Evolutionary conservation across 1,284 basidiomycete species (phyloP).

Genomic region (Apiotrichum veenhuisii): DNA sequence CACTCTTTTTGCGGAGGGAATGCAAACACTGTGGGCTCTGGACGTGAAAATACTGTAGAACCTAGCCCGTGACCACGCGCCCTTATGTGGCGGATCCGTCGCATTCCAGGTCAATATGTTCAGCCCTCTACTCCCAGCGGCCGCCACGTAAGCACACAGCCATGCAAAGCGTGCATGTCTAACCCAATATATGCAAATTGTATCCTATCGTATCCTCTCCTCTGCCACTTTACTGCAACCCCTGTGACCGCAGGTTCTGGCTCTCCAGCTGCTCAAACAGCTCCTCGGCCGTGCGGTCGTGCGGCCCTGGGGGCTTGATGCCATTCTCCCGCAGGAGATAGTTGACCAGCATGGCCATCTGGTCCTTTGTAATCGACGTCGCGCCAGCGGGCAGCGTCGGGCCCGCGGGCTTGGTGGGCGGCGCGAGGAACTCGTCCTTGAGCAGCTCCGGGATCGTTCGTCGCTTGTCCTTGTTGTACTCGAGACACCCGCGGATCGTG

Average conservation of each 20-base stretch:
- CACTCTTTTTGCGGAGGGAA: too few species aligned
- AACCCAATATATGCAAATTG: too few species aligned
- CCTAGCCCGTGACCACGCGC: too few species aligned
- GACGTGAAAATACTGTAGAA: too few species aligned
- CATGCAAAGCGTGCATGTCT: too few species aligned
- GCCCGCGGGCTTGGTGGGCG: conserved; percentile 9
- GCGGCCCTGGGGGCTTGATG: conserved; percentile 18
- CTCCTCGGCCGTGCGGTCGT: conserved; percentile 32
- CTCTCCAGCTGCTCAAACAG: conserved; percentile 36
- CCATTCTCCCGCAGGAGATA: conserved; percentile 32
- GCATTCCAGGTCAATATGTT: too few species aligned
- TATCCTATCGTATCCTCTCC: too few species aligned
- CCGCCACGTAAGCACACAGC: too few species aligned
- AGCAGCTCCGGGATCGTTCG: conserved; percentile 54
- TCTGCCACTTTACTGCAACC: too few species aligned
- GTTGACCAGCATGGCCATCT: conserved; percentile 43
- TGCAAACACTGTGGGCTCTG: too few species aligned
- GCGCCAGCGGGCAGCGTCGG: conserved; percentile 30
- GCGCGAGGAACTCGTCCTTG: conserved; percentile 49
- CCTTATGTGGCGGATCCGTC: too few species aligned
- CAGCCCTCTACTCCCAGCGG: too few species aligned
- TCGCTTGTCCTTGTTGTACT: conserved; percentile 51
- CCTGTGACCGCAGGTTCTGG: conserved; percentile 22
- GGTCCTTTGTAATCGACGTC: conserved; percentile 39
- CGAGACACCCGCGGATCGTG: conserved; percentile 52